Percentiles rank a stretch among this genome's conserved stretches.
Conservation (phyloP, 345 rosid genomes). For the Acer negundo region DNA sequence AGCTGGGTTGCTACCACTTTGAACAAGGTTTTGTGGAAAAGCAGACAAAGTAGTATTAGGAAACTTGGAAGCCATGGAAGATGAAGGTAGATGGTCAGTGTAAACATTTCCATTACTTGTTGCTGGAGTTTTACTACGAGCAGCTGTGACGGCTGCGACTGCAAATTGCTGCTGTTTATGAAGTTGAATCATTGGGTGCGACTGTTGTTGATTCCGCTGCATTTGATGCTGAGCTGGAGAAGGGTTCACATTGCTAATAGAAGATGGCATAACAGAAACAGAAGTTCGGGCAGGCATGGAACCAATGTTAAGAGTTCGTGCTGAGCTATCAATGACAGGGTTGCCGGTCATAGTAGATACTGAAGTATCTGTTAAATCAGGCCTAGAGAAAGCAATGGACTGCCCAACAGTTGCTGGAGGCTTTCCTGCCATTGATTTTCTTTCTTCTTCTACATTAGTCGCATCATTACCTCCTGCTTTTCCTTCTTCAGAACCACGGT, state of each 20-base stretch:
- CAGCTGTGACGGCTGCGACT: constrained; percentile 55
- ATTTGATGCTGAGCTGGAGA: constrained; percentile 48
- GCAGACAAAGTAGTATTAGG: constrained; percentile 53
- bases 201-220: constrained; percentile 54
- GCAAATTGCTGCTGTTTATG: constrained; percentile 69
- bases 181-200: constrained; percentile 64
- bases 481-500: constrained; percentile 63
- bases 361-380: constrained; percentile 58
- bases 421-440: constrained; percentile 52
- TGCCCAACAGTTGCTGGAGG: constrained; percentile 52
- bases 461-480: constrained; percentile 54
- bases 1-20: constrained; percentile 53
- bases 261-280: constrained; percentile 45
- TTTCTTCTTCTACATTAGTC: constrained; percentile 60
- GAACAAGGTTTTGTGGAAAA: constrained; percentile 77
- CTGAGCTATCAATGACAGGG: constrained; percentile 77
- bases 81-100: constrained; percentile 57
- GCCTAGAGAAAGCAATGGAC: constrained; percentile 78
- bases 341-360: constrained; percentile 56
- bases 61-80: constrained; percentile 62
- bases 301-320: constrained; percentile 58
- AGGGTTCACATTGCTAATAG: constrained; percentile 31
- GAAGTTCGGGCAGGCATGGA: constrained; percentile 52
- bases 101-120: constrained; percentile 64
- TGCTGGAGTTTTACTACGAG: constrained; percentile 62